A percentile compares a stretch with the other conserved stretches of the same genome.
phyloP scores from a whole-genome alignment of 2,329 filamentous ascomycete genomes.

The Paraconiothyrium brasiliense region DNA sequence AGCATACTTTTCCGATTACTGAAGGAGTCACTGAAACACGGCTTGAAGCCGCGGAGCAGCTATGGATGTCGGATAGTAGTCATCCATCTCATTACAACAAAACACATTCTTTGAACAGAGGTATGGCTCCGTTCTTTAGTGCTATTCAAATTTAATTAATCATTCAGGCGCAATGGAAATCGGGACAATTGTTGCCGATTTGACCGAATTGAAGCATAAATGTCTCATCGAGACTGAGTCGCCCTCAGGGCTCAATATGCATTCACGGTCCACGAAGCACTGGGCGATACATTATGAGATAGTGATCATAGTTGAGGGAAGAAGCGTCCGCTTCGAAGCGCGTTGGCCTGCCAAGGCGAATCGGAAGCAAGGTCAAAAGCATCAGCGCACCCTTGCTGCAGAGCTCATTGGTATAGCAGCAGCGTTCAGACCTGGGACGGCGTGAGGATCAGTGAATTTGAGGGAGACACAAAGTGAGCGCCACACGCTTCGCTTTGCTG shows the following conservation, averaged over 20 bases:
- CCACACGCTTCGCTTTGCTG: too few species aligned
- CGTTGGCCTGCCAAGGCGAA: constrained; percentile 18
- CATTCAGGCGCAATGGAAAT: too few species aligned
- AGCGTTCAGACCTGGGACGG: constrained; percentile 25
- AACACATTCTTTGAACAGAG: constrained; percentile 18
- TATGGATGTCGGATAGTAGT: constrained; percentile 21
- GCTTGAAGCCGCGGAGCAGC: constrained; percentile 17
- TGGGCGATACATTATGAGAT: constrained; percentile 26
- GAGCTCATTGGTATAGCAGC: constrained; percentile 23
- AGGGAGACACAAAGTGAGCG: too few species aligned
- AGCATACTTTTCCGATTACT: constrained; percentile 20
- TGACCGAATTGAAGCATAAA: constrained; percentile 22
- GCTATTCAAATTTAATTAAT: too few species aligned
- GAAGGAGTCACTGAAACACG: constrained; percentile 11
- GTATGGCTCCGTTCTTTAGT: neutral
- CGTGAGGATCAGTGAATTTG: constrained; percentile 12
- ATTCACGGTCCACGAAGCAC: constrained; percentile 10
- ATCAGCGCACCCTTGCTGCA: constrained; percentile 10
- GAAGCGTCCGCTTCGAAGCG: constrained; percentile 24
- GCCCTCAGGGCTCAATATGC: constrained; percentile 15
- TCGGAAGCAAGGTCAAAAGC: constrained; percentile 1
- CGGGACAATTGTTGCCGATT: constrained; percentile 14
- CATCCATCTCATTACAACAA: constrained; percentile 21
- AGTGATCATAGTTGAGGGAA: constrained; percentile 26
- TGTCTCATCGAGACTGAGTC: constrained; percentile 18